These are phyloP conservation scores for Hanseniaspora mollemarum DNA, from an alignment of 805 yeast genomes.

Conservation along the genomic window DNA sequence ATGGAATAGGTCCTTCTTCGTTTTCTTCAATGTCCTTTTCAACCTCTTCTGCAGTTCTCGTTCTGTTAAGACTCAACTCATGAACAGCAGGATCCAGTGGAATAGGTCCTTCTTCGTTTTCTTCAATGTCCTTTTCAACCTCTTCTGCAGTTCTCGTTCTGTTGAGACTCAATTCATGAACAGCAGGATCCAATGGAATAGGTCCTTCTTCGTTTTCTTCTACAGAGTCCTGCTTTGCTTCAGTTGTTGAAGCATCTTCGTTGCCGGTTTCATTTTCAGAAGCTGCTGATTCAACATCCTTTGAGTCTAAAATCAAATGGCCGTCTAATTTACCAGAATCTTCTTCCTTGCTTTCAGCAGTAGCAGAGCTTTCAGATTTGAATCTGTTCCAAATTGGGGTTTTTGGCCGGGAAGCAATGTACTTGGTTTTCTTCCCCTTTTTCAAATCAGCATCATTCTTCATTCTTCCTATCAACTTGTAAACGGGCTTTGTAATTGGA, in stretches of 20 bases:
- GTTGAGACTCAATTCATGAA: not conserved
- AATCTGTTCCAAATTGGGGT: conserved; percentile 5
- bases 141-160: conserved; percentile 1
- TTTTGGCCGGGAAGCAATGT: conserved; percentile 6
- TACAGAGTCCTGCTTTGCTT: no score
- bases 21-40: conserved; percentile 3
- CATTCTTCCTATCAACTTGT: conserved; percentile 9
- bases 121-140: not conserved
- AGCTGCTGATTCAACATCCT: not conserved
- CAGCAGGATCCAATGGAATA: not conserved
- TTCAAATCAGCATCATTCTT: conserved; percentile 6
- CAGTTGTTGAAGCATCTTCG: not conserved
- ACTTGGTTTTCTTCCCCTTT: conserved; percentile 2
- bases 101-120: conserved; percentile 1
- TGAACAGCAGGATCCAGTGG: conserved; percentile 3
- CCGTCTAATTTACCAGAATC: not conserved
- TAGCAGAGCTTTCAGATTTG: not conserved
- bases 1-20: not conserved
- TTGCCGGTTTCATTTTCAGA: not conserved
- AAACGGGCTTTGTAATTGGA: conserved; percentile 7
- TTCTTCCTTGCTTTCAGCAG: not conserved
- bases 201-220: conserved; percentile 1
- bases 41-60: conserved; percentile 1
- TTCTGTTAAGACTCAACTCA: not conserved
- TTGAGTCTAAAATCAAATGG: no score